phyloP scores from a whole-genome alignment of 306 rosid species.

The Crataegus laevigata region DNA sequence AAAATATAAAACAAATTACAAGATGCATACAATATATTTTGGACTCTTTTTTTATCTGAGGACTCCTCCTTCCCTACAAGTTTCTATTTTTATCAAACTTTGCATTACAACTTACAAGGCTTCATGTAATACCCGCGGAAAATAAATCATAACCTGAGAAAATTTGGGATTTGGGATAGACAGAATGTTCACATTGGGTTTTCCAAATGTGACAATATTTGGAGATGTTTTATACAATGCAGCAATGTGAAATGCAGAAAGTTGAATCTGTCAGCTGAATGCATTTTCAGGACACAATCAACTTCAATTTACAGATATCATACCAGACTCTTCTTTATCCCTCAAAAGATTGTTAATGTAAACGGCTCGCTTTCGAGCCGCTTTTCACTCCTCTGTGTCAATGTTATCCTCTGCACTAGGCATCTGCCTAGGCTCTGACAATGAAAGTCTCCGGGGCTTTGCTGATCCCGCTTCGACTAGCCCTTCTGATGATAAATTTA shows the following conservation, averaged over 20 bases:
- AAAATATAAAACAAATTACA: too few species aligned
- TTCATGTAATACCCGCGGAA: too few species aligned
- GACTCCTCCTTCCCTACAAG: too few species aligned
- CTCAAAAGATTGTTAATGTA: conserved; percentile 51
- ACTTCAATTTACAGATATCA: conserved; percentile 62
- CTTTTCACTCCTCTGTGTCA: conserved; percentile 64
- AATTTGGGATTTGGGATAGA: conserved; percentile 32
- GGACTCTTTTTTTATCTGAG: too few species aligned
- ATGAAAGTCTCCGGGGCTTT: conserved; percentile 67
- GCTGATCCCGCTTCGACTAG: conserved; percentile 64
- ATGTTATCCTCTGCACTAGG: conserved; percentile 49
- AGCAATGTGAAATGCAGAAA: conserved; percentile 56
- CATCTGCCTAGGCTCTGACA: conserved; percentile 73
- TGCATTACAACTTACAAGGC: too few species aligned
- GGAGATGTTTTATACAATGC: conserved; percentile 53
- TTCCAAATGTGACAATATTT: conserved; percentile 68
- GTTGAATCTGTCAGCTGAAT: conserved; percentile 51
- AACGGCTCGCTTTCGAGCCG: conserved; percentile 34
- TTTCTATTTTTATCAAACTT: too few species aligned
- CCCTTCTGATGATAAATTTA: conserved; percentile 77
- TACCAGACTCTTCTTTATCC: conserved; percentile 46
- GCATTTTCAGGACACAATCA: conserved; percentile 51
- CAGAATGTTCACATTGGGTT: conserved; percentile 68
- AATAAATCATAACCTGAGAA: conserved; percentile 19
- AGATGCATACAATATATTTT: too few species aligned